Conservation (phyloP, 495 filamentous ascomycete species). For the Aspergillus nanangensis region DNA sequence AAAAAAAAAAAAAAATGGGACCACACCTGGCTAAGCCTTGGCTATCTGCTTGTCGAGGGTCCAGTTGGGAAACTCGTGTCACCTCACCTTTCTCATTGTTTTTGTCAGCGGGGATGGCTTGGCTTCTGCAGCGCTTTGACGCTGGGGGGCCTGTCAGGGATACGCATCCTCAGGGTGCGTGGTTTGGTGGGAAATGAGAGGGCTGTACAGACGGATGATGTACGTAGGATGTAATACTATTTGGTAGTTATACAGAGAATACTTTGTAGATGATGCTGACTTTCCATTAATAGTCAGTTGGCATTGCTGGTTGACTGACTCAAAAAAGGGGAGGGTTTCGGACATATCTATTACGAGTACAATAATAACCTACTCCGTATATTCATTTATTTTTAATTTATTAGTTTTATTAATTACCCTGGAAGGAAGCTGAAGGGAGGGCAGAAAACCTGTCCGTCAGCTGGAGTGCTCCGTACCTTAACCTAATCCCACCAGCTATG, state of each 20-base stretch:
- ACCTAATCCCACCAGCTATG: constrained; percentile 14
- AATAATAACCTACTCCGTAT: no score
- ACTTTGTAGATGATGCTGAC: no score
- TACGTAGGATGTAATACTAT: not conserved
- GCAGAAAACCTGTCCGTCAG: no score
- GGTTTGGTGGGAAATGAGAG: not conserved
- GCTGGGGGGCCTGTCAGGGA: constrained; percentile 9
- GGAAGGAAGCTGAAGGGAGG: no score
- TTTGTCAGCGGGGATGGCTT: constrained; percentile 15
- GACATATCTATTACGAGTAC: no score
- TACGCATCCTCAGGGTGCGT: constrained; percentile 7
- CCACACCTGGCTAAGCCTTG: constrained; percentile 16
- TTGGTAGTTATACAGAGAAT: no score
- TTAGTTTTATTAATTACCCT: no score
- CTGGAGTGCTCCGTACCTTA: constrained; percentile 8
- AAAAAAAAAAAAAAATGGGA: not conserved
- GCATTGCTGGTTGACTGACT: no score
- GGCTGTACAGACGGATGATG: not conserved
- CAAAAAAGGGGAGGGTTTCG: no score
- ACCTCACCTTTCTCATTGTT: constrained; percentile 3
- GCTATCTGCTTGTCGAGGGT: constrained; percentile 11
- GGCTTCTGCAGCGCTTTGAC: constrained; percentile 21
- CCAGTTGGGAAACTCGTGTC: constrained; percentile 14
- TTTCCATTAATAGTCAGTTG: no score
- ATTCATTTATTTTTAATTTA: no score